Conservation (phyloP, 1,139 yeast species). For the Diutina mesorugosa region DNA sequence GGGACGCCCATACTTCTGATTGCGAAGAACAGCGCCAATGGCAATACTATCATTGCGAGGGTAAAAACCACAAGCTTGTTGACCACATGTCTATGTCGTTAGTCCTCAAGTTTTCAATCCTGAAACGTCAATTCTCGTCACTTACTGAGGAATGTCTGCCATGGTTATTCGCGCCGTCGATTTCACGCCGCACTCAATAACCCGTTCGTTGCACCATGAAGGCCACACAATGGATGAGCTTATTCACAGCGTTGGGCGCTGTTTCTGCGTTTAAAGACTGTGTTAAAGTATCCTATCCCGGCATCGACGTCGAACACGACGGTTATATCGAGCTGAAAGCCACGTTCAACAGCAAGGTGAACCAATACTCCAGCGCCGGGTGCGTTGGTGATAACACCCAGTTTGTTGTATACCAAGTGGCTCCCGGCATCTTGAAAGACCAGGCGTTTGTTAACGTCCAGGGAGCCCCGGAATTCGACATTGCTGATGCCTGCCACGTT, state of each 20-base stretch:
- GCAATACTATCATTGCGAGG: constrained; percentile 75
- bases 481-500: not conserved
- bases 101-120: constrained; percentile 5
- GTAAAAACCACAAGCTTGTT: constrained; percentile 77
- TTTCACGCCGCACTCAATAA: not conserved
- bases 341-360: not conserved
- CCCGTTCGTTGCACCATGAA: not conserved
- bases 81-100: constrained; percentile 36
- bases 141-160: constrained; percentile 51
- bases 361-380: not conserved
- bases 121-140: constrained; percentile 5
- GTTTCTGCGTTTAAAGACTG: not conserved
- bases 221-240: not conserved
- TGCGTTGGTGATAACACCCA: not conserved
- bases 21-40: constrained; percentile 60
- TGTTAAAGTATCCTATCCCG: not conserved
- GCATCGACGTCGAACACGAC: not conserved
- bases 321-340: not conserved
- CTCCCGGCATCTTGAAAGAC: not conserved
- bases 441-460: not conserved
- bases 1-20: constrained; percentile 36
- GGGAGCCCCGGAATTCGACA: not conserved
- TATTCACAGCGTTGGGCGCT: not conserved
- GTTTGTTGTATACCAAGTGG: not conserved
- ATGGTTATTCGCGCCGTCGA: constrained; percentile 11